These are phyloP conservation scores for Psidium friedrichsthalianum DNA, from an alignment of 345 rosid species.

Conservation along the genomic window DNA sequence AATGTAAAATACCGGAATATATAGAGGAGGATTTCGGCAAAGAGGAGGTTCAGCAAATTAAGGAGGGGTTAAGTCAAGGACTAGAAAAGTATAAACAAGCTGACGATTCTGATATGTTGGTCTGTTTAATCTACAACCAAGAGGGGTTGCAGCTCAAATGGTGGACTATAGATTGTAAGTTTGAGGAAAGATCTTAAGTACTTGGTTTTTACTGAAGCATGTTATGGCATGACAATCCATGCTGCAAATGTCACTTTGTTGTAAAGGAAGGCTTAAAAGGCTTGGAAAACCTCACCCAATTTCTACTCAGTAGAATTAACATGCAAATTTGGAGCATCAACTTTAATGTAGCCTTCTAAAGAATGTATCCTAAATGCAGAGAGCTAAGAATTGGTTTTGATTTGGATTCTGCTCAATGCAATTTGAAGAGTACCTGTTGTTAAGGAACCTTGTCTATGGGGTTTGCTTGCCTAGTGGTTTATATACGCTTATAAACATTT, in stretches of 20 bases:
- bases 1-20: background rate
- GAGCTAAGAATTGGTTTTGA: background rate
- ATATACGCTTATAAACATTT: background rate
- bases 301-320: background rate
- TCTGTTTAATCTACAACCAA: no score
- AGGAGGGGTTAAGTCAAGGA: background rate
- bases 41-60: background rate
- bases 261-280: background rate
- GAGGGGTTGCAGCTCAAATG: no score
- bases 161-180: no score
- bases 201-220: background rate
- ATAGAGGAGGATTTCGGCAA: background rate
- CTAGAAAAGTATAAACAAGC: background rate
- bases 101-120: background rate
- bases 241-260: background rate
- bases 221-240: background rate
- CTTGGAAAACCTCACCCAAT: background rate
- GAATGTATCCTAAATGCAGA: background rate
- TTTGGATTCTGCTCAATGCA: background rate
- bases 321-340: background rate
- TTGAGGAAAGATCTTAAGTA: background rate
- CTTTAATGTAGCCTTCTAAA: background rate
- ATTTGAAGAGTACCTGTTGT: background rate
- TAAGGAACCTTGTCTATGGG: background rate
- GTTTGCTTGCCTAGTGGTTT: background rate